Conservation (phyloP, 169 alveolate species). For the Cryptosporidium canis region DNA sequence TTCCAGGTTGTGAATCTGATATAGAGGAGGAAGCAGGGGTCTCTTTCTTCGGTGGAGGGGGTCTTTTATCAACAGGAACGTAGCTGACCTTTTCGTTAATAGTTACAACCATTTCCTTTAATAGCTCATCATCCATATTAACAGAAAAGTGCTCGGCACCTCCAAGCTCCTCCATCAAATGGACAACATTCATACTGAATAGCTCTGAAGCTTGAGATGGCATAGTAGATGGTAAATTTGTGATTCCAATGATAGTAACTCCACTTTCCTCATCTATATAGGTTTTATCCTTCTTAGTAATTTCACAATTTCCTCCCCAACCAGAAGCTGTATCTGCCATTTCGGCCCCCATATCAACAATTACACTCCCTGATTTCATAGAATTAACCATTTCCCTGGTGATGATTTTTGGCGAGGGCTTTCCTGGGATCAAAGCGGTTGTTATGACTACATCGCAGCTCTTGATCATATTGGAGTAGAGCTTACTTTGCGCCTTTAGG, state of each 20-base stretch:
- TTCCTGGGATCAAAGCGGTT: slow-evolving; percentile 93
- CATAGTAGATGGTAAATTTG: slow-evolving; percentile 87
- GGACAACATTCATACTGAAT: slow-evolving; percentile 84
- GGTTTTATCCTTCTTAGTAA: slow-evolving; percentile 81
- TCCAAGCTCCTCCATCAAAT: slow-evolving; percentile 82
- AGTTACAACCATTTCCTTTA: slow-evolving; percentile 78
- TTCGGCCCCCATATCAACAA: slow-evolving; percentile 91
- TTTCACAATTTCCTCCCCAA: slow-evolving; percentile 90
- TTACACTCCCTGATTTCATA: slow-evolving; percentile 89
- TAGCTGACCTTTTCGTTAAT: slow-evolving; percentile 77
- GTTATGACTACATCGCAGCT: slow-evolving; percentile 90
- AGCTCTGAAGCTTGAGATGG: slow-evolving; percentile 87
- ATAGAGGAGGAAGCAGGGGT: not conserved
- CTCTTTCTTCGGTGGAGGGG: slow-evolving; percentile 72
- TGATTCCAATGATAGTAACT: slow-evolving; percentile 87
- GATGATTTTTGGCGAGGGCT: slow-evolving; percentile 89
- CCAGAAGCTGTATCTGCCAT: slow-evolving; percentile 77
- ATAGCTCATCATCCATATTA: slow-evolving; percentile 80
- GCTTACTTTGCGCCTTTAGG: slow-evolving; percentile 80
- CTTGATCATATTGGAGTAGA: slow-evolving; percentile 82
- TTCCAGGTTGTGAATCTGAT: not conserved
- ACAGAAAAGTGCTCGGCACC: slow-evolving; percentile 81
- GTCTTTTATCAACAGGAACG: slow-evolving; percentile 71
- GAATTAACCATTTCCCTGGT: slow-evolving; percentile 83
- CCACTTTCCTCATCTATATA: slow-evolving; percentile 81